These are phyloP conservation scores for Brassica carinata DNA, from an alignment of 345 rosid genomes.

Conservation along the genomic window DNA sequence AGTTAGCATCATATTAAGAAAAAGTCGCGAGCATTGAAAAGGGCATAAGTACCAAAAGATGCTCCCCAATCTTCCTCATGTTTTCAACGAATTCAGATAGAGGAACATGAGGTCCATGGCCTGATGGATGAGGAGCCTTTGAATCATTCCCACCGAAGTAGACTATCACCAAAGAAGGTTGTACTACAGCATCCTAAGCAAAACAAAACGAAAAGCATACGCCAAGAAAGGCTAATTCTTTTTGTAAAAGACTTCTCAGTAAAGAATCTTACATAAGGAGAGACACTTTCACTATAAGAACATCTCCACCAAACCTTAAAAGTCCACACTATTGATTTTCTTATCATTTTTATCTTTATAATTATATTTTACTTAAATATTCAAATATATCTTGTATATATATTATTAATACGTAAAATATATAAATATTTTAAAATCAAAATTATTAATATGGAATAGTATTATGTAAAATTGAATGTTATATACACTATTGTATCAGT, in stretches of 20 bases:
- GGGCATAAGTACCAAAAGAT: slow-evolving; percentile 62
- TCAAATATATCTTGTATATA: background rate
- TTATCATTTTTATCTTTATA: background rate
- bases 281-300: background rate
- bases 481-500: background rate
- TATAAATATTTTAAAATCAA: background rate
- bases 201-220: background rate
- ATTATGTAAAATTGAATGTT: background rate
- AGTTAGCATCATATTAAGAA: background rate
- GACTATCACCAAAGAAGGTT: slow-evolving; percentile 85
- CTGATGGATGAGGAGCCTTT: slow-evolving; percentile 58
- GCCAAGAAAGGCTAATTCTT: background rate
- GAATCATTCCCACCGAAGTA: slow-evolving; percentile 98
- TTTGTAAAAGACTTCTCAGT: background rate
- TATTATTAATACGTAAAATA: background rate
- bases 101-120: slow-evolving; percentile 86
- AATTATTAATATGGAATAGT: background rate
- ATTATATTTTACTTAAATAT: background rate
- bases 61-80: slow-evolving; percentile 73
- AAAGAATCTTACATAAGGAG: slow-evolving; percentile 7
- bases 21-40: slow-evolving; percentile 1
- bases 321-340: background rate
- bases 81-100: slow-evolving; percentile 67
- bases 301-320: background rate
- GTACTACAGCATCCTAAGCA: slow-evolving; percentile 60